Base-by-base conservation (phyloP, 352 stramenopile genomes). In the Paralagenidium karlingii region DNA sequence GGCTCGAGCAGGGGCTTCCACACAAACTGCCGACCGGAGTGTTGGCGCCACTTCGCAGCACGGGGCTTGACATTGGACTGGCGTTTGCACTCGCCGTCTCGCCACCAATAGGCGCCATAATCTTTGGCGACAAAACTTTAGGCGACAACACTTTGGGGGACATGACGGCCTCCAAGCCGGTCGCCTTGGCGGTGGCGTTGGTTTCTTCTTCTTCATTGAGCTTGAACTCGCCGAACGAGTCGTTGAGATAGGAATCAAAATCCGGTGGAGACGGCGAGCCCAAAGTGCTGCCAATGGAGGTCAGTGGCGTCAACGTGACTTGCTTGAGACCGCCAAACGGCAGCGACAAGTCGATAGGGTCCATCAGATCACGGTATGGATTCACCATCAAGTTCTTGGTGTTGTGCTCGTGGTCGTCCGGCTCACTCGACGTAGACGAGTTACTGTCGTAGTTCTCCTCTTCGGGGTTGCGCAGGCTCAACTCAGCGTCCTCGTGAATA, bases 401-500 rank as follows among this genome's bases (percentile, higher is more conserved):
- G 16, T 52, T 48, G 2, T 45, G 21, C 26, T 82, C 69, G 38
- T 65, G 51, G 20, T 84, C 73, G 42, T 87, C 70, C 13, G 65
- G 75, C 47, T 85, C 73, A 48, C 69, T 84, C 8, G 59, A 51
- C 1, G 70, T 78, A 34, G 64, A 81, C 16, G 65, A 73, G 36
- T 75, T 43, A 38, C 58, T 62, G 51, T 68, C 56, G 2, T 28
- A 40, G 10, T 43, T 50, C 34, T 62, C 59, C 28, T 67, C 55
- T 8, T 70, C 58, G 3, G 51, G 60, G 37, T 62, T 37, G n/a
- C n/a, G n/a, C n/a, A n/a, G n/a, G n/a, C n/a, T n/a, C n/a, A n/a
- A n/a, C n/a, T n/a, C n/a, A n/a, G n/a, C n/a, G 27, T 81, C 56
- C 8, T 57, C 55, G 58, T 94, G 82, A 31, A 94, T 91, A 49